Base-by-base conservation (phyloP, 177 flowering plant genomes). In the Tripterygium wilfordii region DNA sequence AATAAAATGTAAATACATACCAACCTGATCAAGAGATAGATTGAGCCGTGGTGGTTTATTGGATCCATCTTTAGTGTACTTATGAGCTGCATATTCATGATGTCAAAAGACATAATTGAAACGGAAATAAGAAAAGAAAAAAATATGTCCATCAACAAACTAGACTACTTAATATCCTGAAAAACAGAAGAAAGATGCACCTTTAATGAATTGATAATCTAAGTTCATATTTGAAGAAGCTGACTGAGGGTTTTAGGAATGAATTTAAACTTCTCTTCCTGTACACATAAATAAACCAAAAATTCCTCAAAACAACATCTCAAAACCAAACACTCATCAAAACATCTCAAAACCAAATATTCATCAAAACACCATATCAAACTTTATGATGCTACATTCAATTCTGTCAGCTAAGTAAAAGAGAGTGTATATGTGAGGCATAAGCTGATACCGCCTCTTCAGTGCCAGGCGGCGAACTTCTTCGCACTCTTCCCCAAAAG, bases 401-500 rank as follows among this genome's bases (percentile, higher is more conserved):
- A 15, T 73, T 23, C 70, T 83, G 66, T 91, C 92, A 49, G 98
- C 88, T 64, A 78, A 38, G 53, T 83, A 91, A 39, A 88, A 85
- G 24, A 91, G 84, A 38, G 95, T 83, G 65, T 88, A 91, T 43
- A 91, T 58, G 60, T 81, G 88, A 27, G 86, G 95, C 32, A 91
- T 33, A 48, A 91, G 68, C 23, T 83, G 86, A 59, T 88, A 91
- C 32, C 98, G 92, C 70, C 96, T 78, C 72, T 64, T 54, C 61
- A 91, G 65, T 36, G 98, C 98, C 36, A 79, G 61, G 42, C 96
- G 98, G 55, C 98, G 88, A 58, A 91, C 95, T 64, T 88, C 88
- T 66, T 91, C 96, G 63, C 95, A 85, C 98, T 87, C 91, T 69
- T 72, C 71, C 12, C 97, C 97, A 59, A 91, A 91, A 29, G 95